These are phyloP conservation scores for Penicillium turbatum DNA, from an alignment of 495 filamentous ascomycete genomes.

Conservation along the genomic window DNA sequence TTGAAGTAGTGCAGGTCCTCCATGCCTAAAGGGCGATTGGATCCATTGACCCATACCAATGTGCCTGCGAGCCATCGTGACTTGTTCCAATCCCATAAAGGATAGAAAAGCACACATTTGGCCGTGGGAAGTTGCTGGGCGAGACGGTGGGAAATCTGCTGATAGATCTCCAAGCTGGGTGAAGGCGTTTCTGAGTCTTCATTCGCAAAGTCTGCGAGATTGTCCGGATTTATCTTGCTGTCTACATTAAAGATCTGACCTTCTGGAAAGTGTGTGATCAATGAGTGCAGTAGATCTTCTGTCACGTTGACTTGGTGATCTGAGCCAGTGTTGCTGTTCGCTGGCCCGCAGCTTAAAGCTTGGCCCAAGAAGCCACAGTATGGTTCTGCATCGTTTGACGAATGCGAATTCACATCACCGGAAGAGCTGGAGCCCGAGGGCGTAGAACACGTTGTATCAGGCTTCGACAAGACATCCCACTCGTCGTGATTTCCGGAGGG, in stretches of 20 bases:
- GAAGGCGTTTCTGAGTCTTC: neutral
- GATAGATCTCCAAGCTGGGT: too few species aligned
- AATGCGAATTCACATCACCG: neutral
- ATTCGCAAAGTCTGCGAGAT: neutral
- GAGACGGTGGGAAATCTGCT: constrained; percentile 9
- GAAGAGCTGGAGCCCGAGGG: constrained; percentile 14
- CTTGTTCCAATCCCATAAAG: constrained; percentile 58
- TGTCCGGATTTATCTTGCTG: neutral
- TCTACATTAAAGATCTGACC: constrained; percentile 29
- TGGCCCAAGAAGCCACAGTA: constrained; percentile 15
- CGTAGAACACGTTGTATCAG: neutral
- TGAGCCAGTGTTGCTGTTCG: neutral
- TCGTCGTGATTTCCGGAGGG: neutral
- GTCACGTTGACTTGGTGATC: constrained; percentile 1
- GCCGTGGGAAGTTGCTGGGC: constrained; percentile 41
- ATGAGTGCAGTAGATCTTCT: constrained; percentile 21
- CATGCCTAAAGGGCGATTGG: constrained; percentile 34
- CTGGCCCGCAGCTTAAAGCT: constrained; percentile 1
- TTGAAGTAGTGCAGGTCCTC: constrained; percentile 53
- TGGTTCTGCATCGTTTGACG: neutral
- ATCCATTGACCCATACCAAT: constrained; percentile 52
- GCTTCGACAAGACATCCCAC: neutral
- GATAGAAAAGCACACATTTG: constrained; percentile 52
- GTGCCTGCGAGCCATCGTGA: constrained; percentile 60
- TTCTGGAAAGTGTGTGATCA: constrained; percentile 27